Conservation (phyloP, 306 rosid genomes). For the Pterocarpus macrocarpus region DNA sequence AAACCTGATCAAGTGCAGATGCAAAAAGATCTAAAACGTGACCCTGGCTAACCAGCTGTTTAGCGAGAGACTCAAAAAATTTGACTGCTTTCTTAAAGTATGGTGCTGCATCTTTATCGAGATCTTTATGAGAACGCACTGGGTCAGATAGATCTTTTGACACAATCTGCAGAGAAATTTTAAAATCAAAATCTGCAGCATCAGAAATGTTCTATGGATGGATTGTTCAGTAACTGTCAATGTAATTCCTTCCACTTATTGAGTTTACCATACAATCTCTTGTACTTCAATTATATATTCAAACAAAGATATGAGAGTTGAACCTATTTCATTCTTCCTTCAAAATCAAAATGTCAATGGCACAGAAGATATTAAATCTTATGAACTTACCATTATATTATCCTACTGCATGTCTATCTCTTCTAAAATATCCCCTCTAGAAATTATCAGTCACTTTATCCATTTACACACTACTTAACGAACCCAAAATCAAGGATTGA, state of each 20-base stretch:
- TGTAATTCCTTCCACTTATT: slow-evolving; percentile 1
- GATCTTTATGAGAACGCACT: slow-evolving; percentile 96
- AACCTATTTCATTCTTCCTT: slow-evolving; percentile 18
- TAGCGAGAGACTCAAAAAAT: slow-evolving; percentile 82
- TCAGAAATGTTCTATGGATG: slow-evolving; percentile 26
- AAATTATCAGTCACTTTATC: no score
- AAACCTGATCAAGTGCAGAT: slow-evolving; percentile 98
- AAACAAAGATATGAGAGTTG: slow-evolving; percentile 2
- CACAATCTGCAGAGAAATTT: slow-evolving; percentile 73
- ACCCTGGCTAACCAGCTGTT: slow-evolving; percentile 95
- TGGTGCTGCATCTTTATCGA: slow-evolving; percentile 97
- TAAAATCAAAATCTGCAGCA: slow-evolving; percentile 35
- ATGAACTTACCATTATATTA: neutral
- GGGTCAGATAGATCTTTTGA: slow-evolving; percentile 95
- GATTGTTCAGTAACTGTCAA: slow-evolving; percentile 22
- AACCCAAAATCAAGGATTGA: no score
- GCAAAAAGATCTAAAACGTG: slow-evolving; percentile 95
- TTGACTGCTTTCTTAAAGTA: slow-evolving; percentile 93
- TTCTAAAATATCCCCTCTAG: neutral
- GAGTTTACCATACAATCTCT: slow-evolving; percentile 3
- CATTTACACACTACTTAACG: no score
- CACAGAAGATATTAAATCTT: slow-evolving; percentile 14
- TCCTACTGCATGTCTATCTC: slow-evolving; percentile 14
- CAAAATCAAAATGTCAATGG: neutral
- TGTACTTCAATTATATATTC: slow-evolving; percentile 10